Evolutionary conservation across 495 filamentous ascomycete genomes (phyloP), one percentile per base, ranked within the genome.

Genomic region (Daldinia childiae): DNA sequence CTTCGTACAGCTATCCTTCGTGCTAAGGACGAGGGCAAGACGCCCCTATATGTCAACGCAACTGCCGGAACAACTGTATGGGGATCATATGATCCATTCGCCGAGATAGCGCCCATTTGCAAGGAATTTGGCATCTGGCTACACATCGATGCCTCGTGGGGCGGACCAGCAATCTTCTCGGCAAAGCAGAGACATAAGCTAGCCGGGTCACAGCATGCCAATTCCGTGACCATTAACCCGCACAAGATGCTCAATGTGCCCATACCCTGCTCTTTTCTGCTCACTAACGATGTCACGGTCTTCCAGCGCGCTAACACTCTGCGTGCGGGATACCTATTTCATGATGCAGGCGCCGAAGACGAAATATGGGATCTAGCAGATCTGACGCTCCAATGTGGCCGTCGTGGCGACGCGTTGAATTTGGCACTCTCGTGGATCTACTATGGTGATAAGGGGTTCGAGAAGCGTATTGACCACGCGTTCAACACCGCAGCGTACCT

Each of bases 201-300:
- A 39, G 76, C 82, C 15, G 95, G 95, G 26, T 81, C 86, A 14
- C 85, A 94, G 51, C 84, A 88, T 15, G 95, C 93, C 8, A 84
- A 97, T 80, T 92, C 88, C 38, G 83, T 98, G 30, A 90, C 92
- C 8, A 86, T 97, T 43, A 97, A 96, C 78, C 94, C 95, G 66
- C 95, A 99, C 80, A 98, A 98, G 80, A 99, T 98, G 95, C 86
- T 99, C 72, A 92, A 92, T 43, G 92, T 92, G 8, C 95, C 95
- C 0, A 79, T 95, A 38, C 96, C 94, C 3, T 99, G 95, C 80
- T 94, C 91, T 6, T 97, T 97, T 82, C 86, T 99, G 8, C 85
- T 99, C 11, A 91, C 88, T 0, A 80, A 83, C 7, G 94, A 98
- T 77, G 77, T 94, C 71, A 81, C 86, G 34, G 80, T 90, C 34